Evolutionary conservation across 169 alveolate genomes (phyloP).

Genomic region (Plasmodium chabaudi): DNA sequence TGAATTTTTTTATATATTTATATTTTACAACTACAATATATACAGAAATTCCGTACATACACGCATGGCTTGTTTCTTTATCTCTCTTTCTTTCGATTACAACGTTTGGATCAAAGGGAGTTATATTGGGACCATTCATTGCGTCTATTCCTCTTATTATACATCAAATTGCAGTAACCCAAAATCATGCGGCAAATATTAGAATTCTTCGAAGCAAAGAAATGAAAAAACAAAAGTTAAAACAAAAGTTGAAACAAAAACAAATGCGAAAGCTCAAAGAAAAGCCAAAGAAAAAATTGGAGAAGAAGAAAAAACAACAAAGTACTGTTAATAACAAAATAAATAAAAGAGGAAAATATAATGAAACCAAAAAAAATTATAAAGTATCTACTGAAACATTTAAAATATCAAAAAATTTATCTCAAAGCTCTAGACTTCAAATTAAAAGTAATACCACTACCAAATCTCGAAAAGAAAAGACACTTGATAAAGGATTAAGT

Average conservation of each 20-base stretch:
- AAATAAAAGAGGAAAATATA: background rate
- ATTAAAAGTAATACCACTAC: too few relatives aligned
- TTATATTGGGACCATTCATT: slow-evolving; percentile 76
- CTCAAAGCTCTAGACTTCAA: background rate
- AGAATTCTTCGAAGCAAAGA: background rate
- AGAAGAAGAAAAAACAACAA: background rate
- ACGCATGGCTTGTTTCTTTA: slow-evolving; percentile 82
- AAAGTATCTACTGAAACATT: background rate
- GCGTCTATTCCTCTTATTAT: slow-evolving; percentile 63
- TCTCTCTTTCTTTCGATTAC: slow-evolving; percentile 78
- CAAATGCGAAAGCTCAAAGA: background rate
- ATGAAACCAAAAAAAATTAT: background rate
- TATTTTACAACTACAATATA: slow-evolving; percentile 80
- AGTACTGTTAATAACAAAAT: background rate
- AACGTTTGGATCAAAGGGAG: slow-evolving; percentile 80
- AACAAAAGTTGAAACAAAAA: background rate
- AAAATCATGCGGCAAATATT: slow-evolving; percentile 10
- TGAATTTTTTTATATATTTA: slow-evolving; percentile 67
- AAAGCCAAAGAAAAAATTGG: background rate
- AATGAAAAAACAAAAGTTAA: background rate
- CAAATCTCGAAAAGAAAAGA: too few relatives aligned
- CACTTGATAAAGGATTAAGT: too few relatives aligned
- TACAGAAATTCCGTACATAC: slow-evolving; percentile 79
- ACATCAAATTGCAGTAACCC: slow-evolving; percentile 44
- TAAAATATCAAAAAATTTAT: background rate